phyloP scores from a whole-genome alignment of 2,329 filamentous ascomycete genomes.

The Akanthomyces lecanii region DNA sequence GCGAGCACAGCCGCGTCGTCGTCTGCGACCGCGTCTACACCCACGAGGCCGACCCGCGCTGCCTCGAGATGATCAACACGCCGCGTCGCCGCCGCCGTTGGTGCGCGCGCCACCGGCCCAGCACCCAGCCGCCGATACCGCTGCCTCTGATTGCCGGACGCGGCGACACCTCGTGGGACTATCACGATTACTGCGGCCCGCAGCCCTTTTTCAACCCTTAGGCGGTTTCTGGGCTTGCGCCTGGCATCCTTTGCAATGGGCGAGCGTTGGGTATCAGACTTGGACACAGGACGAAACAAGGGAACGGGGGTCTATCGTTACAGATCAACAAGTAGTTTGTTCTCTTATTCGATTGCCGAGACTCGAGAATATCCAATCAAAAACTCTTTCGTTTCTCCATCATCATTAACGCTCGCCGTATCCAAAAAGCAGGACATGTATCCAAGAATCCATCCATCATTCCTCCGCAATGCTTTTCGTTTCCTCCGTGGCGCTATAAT shows the following conservation, averaged over 20 bases:
- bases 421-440: background rate
- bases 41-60: background rate
- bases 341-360: too few species aligned
- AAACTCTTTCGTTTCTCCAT: background rate
- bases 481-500: conserved; percentile 3
- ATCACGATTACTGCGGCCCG: too few species aligned
- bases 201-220: too few species aligned
- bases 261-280: too few species aligned
- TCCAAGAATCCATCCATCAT: background rate
- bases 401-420: background rate
- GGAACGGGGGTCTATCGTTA: too few species aligned
- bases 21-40: background rate
- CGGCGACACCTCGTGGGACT: too few species aligned
- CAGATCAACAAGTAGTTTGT: too few species aligned
- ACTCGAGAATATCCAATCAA: background rate
- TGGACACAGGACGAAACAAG: too few species aligned
- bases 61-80: background rate
- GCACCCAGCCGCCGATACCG: too few species aligned
- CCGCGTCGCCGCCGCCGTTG: background rate
- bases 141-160: too few species aligned
- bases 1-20: background rate
- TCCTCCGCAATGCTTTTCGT: conserved; percentile 4
- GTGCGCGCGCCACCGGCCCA: background rate
- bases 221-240: too few species aligned
- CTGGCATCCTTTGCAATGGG: too few species aligned